Percentiles rank a stretch among this genome's conserved stretches.
Evolutionary conservation across 176 grass and related monocot genomes (phyloP).

Genomic region (Cenchrus fungigraminus): DNA sequence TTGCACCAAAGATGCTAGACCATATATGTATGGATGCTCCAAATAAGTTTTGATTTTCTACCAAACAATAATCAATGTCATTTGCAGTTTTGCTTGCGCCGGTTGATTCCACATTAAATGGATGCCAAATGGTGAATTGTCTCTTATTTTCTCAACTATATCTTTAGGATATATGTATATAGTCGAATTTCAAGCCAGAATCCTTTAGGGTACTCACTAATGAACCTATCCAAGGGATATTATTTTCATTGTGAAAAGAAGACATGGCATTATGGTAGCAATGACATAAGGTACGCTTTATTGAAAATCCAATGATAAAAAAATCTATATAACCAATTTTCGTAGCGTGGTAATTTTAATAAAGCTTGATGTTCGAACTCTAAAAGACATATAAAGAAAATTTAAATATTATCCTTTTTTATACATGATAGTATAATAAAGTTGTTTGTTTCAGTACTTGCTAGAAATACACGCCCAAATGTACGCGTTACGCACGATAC

Average conservation of each 20-base stretch:
- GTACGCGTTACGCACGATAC: background rate
- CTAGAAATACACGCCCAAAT: background rate
- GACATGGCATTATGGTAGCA: background rate
- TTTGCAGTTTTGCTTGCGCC: background rate
- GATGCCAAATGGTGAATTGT: background rate
- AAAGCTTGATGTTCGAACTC: background rate
- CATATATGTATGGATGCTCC: background rate
- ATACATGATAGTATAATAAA: background rate
- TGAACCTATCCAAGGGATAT: background rate
- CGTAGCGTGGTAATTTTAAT: background rate
- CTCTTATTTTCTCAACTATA: background rate
- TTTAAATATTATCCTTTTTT: background rate
- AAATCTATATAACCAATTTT: background rate
- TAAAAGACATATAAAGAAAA: background rate
- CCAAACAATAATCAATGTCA: conserved; percentile 32
- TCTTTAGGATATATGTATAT: background rate
- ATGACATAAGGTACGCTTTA: background rate
- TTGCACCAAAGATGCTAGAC: conserved; percentile 1
- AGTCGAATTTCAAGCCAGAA: background rate
- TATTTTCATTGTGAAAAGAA: background rate
- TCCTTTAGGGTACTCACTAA: background rate
- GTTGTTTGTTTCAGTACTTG: background rate
- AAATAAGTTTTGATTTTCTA: conserved; percentile 14
- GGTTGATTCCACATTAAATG: conserved; percentile 32
- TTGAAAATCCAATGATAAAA: background rate